Base-by-base conservation (phyloP, 2,329 filamentous ascomycete species). In the Neopestalotiopsis rosae region DNA sequence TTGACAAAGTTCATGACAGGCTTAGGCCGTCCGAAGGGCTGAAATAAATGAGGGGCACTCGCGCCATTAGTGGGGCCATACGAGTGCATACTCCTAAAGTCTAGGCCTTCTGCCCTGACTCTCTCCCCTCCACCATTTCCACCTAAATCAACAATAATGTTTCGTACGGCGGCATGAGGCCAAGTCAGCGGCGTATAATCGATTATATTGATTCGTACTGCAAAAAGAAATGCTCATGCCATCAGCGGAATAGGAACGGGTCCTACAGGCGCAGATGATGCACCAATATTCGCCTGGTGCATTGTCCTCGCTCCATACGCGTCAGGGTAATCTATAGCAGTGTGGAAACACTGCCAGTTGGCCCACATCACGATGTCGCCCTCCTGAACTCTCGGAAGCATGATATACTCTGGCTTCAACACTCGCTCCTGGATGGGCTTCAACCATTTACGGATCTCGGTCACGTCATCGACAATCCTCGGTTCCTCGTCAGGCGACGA, bases 351-450 rank as follows among this genome's bases (percentile, higher is more conserved):
- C 67, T 80, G 79, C 68, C 79, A 83, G 72, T 84, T 84, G 57
- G 81, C 80, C 81, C 81, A 84, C 72, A 83, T 79, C 45, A 80
- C 74, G n/a, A 85, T 78, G 70, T 85, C 83, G 1, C 83, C 83
- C 62, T 83, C 80, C 4, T 83, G 80, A 1, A 80, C 69, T 5
- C 74, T 75, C 0, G 80, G 80, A 5, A 82, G 73, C 69, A 81
- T 73, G 59, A 85, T 78, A 68, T 82, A 83, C 71, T 84, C 83
- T 0, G 83, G 83, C 66, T 75, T 76, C 24, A 84, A 70, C 32
- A 84, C 77, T 4, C 82, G 75, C 67, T 79, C 75, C 69, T 83
- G 82, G 57, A 83, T 80, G 4, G 72, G 71, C 38, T 76, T 76
- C 5, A 84, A 69, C 57, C 79, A 78, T 1, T 67, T 69, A 3